A percentile compares a stretch with the other conserved stretches of the same genome.
These are phyloP conservation scores for Pascua sp. DNA, from an alignment of 1,284 basidiomycete genomes.

Conservation along the genomic window DNA sequence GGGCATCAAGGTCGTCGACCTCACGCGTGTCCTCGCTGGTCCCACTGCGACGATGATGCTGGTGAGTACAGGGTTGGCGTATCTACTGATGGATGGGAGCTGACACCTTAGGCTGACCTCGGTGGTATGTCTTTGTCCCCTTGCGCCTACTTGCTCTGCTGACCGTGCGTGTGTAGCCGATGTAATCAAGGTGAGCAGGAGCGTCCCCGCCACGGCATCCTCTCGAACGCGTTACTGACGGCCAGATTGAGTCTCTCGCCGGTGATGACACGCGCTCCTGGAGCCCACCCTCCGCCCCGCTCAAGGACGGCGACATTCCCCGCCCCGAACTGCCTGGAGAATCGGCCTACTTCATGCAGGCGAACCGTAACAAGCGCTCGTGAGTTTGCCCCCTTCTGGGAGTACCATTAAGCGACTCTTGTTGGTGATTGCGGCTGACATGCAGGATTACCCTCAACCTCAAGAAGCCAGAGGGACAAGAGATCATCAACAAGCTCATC, in stretches of 20 bases:
- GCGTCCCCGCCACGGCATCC: background rate
- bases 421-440: conserved; percentile 8
- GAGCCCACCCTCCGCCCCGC: conserved; percentile 72
- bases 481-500: conserved; percentile 71
- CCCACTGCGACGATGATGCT: conserved; percentile 86
- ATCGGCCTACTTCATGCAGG: conserved; percentile 86
- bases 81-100: conserved; percentile 1
- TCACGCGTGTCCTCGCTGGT: conserved; percentile 84
- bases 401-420: background rate
- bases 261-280: conserved; percentile 91
- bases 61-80: conserved; percentile 60
- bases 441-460: conserved; percentile 73
- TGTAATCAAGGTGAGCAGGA: conserved; percentile 64
- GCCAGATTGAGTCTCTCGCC: conserved; percentile 68
- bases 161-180: conserved; percentile 58
- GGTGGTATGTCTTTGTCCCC: conserved; percentile 19
- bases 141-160: background rate
- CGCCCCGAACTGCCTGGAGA: conserved; percentile 71
- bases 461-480: conserved; percentile 72
- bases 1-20: conserved; percentile 75
- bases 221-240: background rate
- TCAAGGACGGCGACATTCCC: conserved; percentile 50
- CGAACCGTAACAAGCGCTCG: conserved; percentile 85
- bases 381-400: conserved; percentile 14
- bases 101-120: conserved; percentile 26